A percentile compares a stretch with the other conserved stretches of the same genome.
phyloP scores from a whole-genome alignment of 2,329 filamentous ascomycete genomes.

The Epichloe typhina region DNA sequence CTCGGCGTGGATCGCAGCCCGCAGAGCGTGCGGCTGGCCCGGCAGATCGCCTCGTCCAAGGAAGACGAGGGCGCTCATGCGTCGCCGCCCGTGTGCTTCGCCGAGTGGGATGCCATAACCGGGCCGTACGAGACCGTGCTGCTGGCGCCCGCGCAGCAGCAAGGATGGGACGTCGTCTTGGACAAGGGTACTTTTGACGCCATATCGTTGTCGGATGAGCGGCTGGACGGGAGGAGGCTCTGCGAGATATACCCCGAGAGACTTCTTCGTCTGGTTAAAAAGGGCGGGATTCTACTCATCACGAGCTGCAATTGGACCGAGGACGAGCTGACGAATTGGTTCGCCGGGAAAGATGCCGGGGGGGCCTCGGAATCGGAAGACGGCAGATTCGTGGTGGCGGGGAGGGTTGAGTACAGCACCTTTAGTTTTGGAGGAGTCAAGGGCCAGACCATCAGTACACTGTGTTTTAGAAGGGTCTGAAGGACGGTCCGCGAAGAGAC shows the following conservation, averaged over 20 bases:
- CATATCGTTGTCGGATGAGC: conserved; percentile 58
- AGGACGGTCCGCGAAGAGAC: background rate
- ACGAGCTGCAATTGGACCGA: conserved; percentile 99
- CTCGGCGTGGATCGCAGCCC: conserved; percentile 82
- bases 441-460: conserved; percentile 76
- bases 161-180: conserved; percentile 78
- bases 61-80: conserved; percentile 6
- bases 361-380: background rate
- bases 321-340: conserved; percentile 70
- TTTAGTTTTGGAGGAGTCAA: conserved; percentile 84
- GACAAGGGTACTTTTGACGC: conserved; percentile 99
- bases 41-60: conserved; percentile 38
- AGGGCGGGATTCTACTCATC: conserved; percentile 63
- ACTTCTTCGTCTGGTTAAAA: conserved; percentile 54
- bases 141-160: conserved; percentile 13
- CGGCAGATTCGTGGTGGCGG: conserved; percentile 45
- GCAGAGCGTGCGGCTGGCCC: conserved; percentile 61
- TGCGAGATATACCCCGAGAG: conserved; percentile 64
- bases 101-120: conserved; percentile 51
- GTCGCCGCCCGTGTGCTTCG: conserved; percentile 25
- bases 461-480: conserved; percentile 56
- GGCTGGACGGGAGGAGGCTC: conserved; percentile 42
- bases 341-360: conserved; percentile 29
- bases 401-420: conserved; percentile 64
- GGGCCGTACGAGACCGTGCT: conserved; percentile 24